Percentiles rank a stretch among this genome's conserved stretches.
phyloP scores from a whole-genome alignment of 2,329 filamentous ascomycete genomes.

The Chalaropsis thielavioides region DNA sequence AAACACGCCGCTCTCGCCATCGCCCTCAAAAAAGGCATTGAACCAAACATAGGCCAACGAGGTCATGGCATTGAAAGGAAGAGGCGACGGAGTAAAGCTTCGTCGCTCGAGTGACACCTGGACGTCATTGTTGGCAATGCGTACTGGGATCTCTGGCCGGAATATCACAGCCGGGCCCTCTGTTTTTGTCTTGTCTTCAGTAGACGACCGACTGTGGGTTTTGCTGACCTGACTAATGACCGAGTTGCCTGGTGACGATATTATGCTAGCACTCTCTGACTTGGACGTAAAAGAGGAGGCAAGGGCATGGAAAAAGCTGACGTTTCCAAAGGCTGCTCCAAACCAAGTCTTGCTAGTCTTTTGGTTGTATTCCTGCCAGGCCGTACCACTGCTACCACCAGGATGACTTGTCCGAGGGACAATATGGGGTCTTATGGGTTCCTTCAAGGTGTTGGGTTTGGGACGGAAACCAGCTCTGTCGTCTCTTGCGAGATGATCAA shows the following conservation, averaged over 20 bases:
- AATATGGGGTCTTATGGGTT: constrained; percentile 6
- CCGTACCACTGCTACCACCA: constrained; percentile 9
- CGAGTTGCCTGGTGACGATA: constrained; percentile 13
- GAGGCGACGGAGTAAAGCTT: constrained; percentile 60
- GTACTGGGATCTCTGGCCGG: constrained; percentile 51
- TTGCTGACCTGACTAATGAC: constrained; percentile 8
- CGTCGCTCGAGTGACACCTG: constrained; percentile 82
- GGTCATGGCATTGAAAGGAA: constrained; percentile 80
- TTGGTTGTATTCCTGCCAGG: constrained; percentile 16
- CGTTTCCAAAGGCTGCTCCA: constrained; percentile 14
- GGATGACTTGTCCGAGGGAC: constrained; percentile 13
- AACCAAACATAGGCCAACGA: constrained; percentile 94
- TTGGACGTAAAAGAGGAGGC: constrained; percentile 15
- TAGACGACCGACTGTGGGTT: constrained; percentile 10
- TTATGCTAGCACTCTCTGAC: constrained; percentile 14
- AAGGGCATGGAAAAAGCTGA: constrained; percentile 18
- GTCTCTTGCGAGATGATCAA: constrained; percentile 30
- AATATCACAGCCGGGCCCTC: constrained; percentile 58
- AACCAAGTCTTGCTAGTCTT: constrained; percentile 17
- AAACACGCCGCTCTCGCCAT: constrained; percentile 45
- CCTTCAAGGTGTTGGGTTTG: neutral
- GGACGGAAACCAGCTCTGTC: constrained; percentile 9
- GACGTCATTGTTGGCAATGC: constrained; percentile 67
- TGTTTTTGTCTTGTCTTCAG: constrained; percentile 17
- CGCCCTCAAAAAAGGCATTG: constrained; percentile 82